These are phyloP conservation scores for Cyclotella baltica DNA, from an alignment of 108 stramenopile species.

Conservation along the genomic window DNA sequence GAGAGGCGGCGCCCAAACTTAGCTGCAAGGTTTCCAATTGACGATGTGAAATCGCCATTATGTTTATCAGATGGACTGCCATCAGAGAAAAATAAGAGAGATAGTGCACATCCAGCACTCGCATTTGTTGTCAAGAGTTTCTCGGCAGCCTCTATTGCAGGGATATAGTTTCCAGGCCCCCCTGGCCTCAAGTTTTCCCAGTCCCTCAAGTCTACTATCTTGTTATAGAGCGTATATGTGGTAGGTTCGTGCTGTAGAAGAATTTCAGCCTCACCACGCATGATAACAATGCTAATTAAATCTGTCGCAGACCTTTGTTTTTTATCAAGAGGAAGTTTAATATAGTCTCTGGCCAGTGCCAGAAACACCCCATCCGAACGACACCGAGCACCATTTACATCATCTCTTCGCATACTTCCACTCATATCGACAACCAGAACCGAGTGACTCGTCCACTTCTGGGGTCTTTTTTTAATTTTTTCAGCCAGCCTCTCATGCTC, in stretches of 20 bases:
- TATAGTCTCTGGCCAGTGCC: slow-evolving; percentile 28
- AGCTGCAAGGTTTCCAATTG: slow-evolving; percentile 37
- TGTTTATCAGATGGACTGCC: slow-evolving; percentile 33
- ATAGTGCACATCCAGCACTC: slow-evolving; percentile 39
- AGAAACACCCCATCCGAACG: slow-evolving; percentile 32
- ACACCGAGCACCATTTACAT: slow-evolving; percentile 31
- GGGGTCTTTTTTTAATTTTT: neutral
- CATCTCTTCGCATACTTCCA: slow-evolving; percentile 27
- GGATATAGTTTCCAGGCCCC: slow-evolving; percentile 57
- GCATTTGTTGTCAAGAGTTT: slow-evolving; percentile 22
- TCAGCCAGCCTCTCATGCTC: neutral
- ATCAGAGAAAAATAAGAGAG: slow-evolving; percentile 30
- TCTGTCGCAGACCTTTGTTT: slow-evolving; percentile 2
- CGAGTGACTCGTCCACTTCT: slow-evolving; percentile 23
- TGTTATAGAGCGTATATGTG: slow-evolving; percentile 54
- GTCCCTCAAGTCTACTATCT: slow-evolving; percentile 48
- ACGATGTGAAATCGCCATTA: slow-evolving; percentile 19
- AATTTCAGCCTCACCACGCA: slow-evolving; percentile 48
- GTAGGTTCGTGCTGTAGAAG: slow-evolving; percentile 37
- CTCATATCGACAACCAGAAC: slow-evolving; percentile 34
- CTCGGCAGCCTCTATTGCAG: slow-evolving; percentile 55
- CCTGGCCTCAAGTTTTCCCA: slow-evolving; percentile 18
- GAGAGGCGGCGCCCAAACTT: slow-evolving; percentile 63
- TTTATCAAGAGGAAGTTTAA: slow-evolving; percentile 12
- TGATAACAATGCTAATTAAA: slow-evolving; percentile 49